Evolutionary conservation across 177 flowering plant genomes (phyloP).

Genomic region (Tripterygium wilfordii): DNA sequence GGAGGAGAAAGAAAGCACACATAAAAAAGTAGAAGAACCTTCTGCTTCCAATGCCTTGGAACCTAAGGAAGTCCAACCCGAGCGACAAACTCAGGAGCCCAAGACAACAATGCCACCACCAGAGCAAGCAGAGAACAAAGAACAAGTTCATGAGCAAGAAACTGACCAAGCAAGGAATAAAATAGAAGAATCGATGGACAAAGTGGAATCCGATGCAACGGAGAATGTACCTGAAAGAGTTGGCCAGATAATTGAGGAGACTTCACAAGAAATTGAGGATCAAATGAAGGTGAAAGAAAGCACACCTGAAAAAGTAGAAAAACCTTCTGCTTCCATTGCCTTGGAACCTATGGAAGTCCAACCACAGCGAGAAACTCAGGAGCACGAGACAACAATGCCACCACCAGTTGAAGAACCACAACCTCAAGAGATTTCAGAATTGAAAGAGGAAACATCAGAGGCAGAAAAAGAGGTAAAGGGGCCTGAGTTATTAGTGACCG

Average conservation of each 20-base stretch:
- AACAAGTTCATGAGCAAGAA: too few relatives aligned
- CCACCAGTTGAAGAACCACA: conserved; percentile 1
- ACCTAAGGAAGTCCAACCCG: conserved; percentile 2
- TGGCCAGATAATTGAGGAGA: not conserved
- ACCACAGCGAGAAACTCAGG: not conserved
- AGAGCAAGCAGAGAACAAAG: too few relatives aligned
- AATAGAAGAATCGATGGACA: too few relatives aligned
- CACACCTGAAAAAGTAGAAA: not conserved
- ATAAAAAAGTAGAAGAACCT: not conserved
- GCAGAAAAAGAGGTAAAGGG: not conserved
- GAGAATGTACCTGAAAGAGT: not conserved
- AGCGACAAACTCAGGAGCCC: not conserved
- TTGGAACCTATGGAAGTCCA: not conserved
- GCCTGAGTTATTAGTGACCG: too few relatives aligned
- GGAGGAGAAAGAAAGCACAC: not conserved
- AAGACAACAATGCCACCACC: not conserved
- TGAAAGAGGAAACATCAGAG: not conserved
- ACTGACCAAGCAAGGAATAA: too few relatives aligned
- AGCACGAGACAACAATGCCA: not conserved
- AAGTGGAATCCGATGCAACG: not conserved
- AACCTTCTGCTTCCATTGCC: not conserved
- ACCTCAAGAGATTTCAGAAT: conserved; percentile 6
- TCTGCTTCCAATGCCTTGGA: not conserved
- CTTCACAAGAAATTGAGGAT: not conserved
- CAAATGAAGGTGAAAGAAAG: conserved; percentile 1